Percentiles rank a stretch among this genome's conserved stretches.
Conservation (phyloP, 805 yeast genomes). For the Cyberlindnera petersonii region DNA sequence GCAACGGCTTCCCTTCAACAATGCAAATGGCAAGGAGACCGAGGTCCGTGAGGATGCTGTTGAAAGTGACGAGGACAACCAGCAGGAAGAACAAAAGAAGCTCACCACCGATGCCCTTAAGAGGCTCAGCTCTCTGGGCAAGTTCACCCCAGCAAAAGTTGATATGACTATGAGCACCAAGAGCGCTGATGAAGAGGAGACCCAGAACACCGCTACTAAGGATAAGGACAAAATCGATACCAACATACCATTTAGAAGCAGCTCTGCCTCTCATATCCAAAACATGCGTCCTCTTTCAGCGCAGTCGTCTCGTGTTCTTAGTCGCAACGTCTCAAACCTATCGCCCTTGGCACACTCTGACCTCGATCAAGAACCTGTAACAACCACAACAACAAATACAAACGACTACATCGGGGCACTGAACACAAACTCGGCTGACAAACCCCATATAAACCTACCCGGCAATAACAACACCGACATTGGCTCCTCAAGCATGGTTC, state of each 20-base stretch:
- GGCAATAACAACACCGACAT: background rate
- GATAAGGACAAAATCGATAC: conserved; percentile 9
- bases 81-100: conserved; percentile 29
- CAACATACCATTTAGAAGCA: conserved; percentile 7
- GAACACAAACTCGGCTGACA: background rate
- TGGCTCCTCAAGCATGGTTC: conserved; percentile 1
- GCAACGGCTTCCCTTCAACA: conserved; percentile 33
- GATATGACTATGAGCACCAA: conserved; percentile 19
- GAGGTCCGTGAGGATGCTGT: conserved; percentile 24
- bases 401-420: conserved; percentile 6
- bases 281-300: conserved; percentile 11
- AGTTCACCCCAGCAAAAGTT: conserved; percentile 27
- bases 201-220: background rate
- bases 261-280: conserved; percentile 6
- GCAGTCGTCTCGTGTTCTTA: conserved; percentile 9
- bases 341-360: conserved; percentile 12
- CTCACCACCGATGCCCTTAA: conserved; percentile 39
- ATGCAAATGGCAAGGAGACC: conserved; percentile 20
- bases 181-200: conserved; percentile 8
- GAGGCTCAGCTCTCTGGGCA: conserved; percentile 31
- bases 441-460: conserved; percentile 1
- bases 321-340: conserved; percentile 8
- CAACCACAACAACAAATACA: background rate
- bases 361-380: conserved; percentile 3
- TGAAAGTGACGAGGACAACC: conserved; percentile 23